Evolutionary conservation across 768 basidiomycete genomes (phyloP).

Genomic region (Russula virescens): DNA sequence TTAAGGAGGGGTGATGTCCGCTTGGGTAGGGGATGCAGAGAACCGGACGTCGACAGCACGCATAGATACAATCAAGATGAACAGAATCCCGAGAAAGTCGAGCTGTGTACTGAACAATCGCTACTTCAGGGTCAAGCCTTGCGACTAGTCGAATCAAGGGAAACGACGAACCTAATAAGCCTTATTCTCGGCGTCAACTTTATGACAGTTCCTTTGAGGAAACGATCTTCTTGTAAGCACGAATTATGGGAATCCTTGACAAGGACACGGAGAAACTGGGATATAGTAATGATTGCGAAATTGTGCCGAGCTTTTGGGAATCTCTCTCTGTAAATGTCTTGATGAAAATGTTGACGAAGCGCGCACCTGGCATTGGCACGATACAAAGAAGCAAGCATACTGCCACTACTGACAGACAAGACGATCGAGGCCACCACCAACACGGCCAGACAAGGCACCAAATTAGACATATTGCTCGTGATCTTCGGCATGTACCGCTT

Average conservation of each 20-base stretch:
- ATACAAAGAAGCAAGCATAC: slow-evolving; percentile 65
- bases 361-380: slow-evolving; percentile 62
- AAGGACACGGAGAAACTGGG: slow-evolving; percentile 91
- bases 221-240: slow-evolving; percentile 78
- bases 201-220: slow-evolving; percentile 63
- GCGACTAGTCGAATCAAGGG: slow-evolving; percentile 25
- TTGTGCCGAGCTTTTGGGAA: slow-evolving; percentile 73
- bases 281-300: slow-evolving; percentile 82
- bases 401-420: slow-evolving; percentile 57
- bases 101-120: slow-evolving; percentile 86
- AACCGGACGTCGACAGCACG: slow-evolving; percentile 70
- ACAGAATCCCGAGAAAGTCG: slow-evolving; percentile 72
- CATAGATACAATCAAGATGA: slow-evolving; percentile 76
- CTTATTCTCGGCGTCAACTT: slow-evolving; percentile 79
- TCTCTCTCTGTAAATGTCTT: slow-evolving; percentile 37
- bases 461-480: slow-evolving; percentile 61
- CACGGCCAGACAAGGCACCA: slow-evolving; percentile 69
- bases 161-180: slow-evolving; percentile 62
- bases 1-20: slow-evolving; percentile 74
- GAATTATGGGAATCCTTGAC: slow-evolving; percentile 82
- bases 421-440: slow-evolving; percentile 53
- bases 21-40: slow-evolving; percentile 72
- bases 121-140: slow-evolving; percentile 66
- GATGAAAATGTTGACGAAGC: not conserved
- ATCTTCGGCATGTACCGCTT: slow-evolving; percentile 71